These are phyloP conservation scores for Cercospora sp. DNA, from an alignment of 2,329 filamentous ascomycete species.

Conservation along the genomic window DNA sequence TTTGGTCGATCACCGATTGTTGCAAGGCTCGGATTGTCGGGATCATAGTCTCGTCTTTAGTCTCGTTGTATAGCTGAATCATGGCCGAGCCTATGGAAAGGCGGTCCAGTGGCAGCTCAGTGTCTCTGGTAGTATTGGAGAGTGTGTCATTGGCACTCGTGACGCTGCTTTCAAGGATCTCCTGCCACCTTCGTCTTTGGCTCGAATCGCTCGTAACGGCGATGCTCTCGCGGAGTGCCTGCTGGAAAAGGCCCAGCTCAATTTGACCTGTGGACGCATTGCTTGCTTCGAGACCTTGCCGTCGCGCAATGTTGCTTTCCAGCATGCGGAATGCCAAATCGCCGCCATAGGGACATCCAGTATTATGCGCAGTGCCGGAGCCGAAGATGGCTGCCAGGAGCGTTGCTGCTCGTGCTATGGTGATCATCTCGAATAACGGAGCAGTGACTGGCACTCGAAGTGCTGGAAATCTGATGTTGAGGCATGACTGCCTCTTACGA, in stretches of 20 bases:
- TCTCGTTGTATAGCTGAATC: conserved; percentile 25
- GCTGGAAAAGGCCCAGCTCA: conserved; percentile 40
- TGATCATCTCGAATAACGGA: neutral
- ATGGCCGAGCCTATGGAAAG: conserved; percentile 36
- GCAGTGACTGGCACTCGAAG: neutral
- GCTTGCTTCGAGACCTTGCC: conserved; percentile 34
- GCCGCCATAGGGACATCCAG: conserved; percentile 14
- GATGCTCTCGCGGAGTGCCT: conserved; percentile 33
- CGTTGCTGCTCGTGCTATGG: neutral
- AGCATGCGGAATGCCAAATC: conserved; percentile 33
- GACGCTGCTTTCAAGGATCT: conserved; percentile 28
- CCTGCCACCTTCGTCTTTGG: conserved; percentile 15
- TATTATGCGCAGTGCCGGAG: neutral
- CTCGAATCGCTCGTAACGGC: conserved; percentile 19
- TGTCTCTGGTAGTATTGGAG: conserved; percentile 28
- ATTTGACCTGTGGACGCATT: conserved; percentile 29
- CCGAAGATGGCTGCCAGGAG: neutral
- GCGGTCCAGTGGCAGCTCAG: conserved; percentile 35
- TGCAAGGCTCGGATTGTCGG: conserved; percentile 27
- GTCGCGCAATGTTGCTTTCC: conserved; percentile 36
- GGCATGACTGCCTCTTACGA: neutral
- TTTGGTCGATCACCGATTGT: conserved; percentile 34
- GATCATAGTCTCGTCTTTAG: conserved; percentile 20
- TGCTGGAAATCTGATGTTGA: neutral
- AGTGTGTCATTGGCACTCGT: conserved; percentile 26